phyloP scores from a whole-genome alignment of 768 basidiomycete genomes.

The Dictyophora rubrovolvata region DNA sequence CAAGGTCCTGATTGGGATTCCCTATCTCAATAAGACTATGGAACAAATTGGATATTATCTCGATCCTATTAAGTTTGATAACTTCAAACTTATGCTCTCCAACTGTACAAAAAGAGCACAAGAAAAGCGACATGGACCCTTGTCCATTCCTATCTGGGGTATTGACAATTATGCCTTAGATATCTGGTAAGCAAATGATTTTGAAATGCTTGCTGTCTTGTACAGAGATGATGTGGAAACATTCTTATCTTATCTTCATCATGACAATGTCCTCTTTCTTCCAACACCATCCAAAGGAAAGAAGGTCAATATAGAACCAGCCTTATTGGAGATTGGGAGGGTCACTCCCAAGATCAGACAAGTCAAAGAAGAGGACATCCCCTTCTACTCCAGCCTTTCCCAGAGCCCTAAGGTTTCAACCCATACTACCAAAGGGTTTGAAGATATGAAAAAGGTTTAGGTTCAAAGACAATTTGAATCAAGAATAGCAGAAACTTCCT shows the following conservation, averaged over 20 bases:
- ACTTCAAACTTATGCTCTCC: background rate
- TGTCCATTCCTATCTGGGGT: background rate
- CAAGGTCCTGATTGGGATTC: background rate
- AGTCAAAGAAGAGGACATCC: background rate
- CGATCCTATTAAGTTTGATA: background rate
- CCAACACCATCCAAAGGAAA: background rate
- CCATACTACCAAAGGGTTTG: background rate
- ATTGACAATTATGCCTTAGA: background rate
- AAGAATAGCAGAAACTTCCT: background rate
- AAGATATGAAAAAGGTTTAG: background rate
- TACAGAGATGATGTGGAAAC: background rate
- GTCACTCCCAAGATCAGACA: background rate
- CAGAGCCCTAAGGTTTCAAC: too few species aligned
- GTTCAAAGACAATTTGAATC: background rate
- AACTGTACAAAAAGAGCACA: background rate
- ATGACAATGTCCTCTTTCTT: background rate
- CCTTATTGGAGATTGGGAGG: background rate
- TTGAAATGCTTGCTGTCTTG: background rate
- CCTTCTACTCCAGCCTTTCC: too few species aligned
- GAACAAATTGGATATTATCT: background rate
- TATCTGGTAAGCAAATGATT: background rate
- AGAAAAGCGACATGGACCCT: background rate
- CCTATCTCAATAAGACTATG: background rate
- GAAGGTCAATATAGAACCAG: background rate
- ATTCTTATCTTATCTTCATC: background rate